phyloP scores from a whole-genome alignment of 1,284 basidiomycete species.

The Schizophyllum amplum region DNA sequence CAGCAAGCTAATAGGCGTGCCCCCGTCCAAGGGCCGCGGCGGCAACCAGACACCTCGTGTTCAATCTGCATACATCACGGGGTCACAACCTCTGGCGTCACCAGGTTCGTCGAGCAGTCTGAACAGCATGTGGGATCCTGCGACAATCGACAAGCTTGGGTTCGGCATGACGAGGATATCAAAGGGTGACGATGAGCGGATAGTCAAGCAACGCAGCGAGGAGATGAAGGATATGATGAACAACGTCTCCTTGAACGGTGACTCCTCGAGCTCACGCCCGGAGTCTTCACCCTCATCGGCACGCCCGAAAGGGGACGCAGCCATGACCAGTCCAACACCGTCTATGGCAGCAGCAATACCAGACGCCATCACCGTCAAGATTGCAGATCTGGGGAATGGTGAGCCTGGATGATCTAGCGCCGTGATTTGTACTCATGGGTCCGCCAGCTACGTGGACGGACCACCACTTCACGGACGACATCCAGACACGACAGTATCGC shows the following conservation, averaged over 20 bases:
- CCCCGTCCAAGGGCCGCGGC: constrained; percentile 89
- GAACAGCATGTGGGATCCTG: constrained; percentile 9
- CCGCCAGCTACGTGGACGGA: constrained; percentile 59
- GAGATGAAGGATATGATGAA: neutral
- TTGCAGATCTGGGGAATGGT: constrained; percentile 84
- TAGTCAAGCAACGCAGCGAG: constrained; percentile 3
- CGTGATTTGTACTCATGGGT: neutral
- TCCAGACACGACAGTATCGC: constrained; percentile 85
- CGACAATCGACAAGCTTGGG: constrained; percentile 10
- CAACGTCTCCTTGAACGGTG: neutral
- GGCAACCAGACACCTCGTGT: constrained; percentile 93
- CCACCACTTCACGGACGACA: constrained; percentile 79
- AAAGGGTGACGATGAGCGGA: neutral
- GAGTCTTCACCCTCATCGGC: neutral
- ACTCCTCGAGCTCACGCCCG: neutral
- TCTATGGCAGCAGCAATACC: neutral
- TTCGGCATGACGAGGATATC: constrained; percentile 14
- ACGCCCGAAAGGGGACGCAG: neutral
- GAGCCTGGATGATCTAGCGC: constrained; percentile 12
- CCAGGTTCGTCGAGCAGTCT: constrained; percentile 22
- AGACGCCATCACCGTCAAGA: constrained; percentile 87
- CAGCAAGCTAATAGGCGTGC: constrained; percentile 85
- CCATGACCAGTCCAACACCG: neutral
- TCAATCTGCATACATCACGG: constrained; percentile 84
- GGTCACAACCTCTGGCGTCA: constrained; percentile 87